Evolutionary conservation across 2,329 filamentous ascomycete species (phyloP), one percentile per base, ranked within the genome.

Genomic region (Colletotrichum sidae): DNA sequence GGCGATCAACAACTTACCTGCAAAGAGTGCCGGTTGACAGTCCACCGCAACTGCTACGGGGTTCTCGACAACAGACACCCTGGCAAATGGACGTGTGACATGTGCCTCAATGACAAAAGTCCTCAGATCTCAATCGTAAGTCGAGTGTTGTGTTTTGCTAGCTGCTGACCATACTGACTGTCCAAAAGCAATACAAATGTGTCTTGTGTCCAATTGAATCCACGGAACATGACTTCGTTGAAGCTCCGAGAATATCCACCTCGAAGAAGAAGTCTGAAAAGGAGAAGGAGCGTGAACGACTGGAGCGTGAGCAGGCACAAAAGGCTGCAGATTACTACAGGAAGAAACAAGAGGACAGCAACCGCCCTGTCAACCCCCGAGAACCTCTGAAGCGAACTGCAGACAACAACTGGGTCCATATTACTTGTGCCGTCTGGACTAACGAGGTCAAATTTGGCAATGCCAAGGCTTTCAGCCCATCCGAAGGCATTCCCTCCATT

Each of bases 401-500:
- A 4, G 94, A 96, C 75, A 98, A 98, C 79, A 98, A 98, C 74
- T 99, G 96, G 96, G 93, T 97, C 13, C 96, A 99, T 75, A 93
- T 98, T 35, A 90, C 91, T 42, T 99, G 96, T 74, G 94, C 96
- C 1, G 84, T 97, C 15, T 98, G 93, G 89, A 94, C 92, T 10
- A 90, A 93, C 0, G 96, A 99, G 77, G 90, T 97, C 72, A 96
- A 94, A 73, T 99, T 97, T 77, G 94, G 92, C 68, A 92, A 92
- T 71, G 91, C 94, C 15, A 89, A 90, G 72, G 88, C 91, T 15
- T 81, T 99, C 39, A 92, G 94, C 70, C 91, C 94, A 38, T 94
- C 92, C 2, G 96, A 99, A 79, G 95, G 95, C 17, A 93, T 99
- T 69, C 91, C 92, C 4, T 90, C 92, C 7, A 94, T 99, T 64